Evolutionary conservation across 345 rosid genomes (phyloP).

Genomic region (Mercurialis annua): DNA sequence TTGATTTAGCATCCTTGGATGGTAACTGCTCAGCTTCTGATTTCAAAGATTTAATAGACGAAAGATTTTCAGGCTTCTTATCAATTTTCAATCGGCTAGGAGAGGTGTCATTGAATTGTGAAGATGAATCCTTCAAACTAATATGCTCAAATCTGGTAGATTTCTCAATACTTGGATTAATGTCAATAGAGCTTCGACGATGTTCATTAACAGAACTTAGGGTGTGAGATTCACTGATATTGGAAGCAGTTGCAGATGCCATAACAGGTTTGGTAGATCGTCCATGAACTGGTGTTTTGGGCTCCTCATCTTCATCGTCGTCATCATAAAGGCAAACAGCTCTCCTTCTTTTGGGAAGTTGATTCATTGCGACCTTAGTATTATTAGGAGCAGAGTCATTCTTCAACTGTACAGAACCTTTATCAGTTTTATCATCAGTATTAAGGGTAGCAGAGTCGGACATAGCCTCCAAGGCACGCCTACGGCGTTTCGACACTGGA

Average conservation of each 20-base stretch:
- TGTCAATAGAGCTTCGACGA: slow-evolving; percentile 25
- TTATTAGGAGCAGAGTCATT: slow-evolving; percentile 30
- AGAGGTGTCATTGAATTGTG: slow-evolving; percentile 32
- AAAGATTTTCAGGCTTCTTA: slow-evolving; percentile 32
- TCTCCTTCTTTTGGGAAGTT: slow-evolving; percentile 60
- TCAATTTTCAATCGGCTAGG: slow-evolving; percentile 24
- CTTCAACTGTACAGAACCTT: slow-evolving; percentile 36
- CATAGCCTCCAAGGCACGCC: slow-evolving; percentile 60
- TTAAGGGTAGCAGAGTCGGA: slow-evolving; percentile 42
- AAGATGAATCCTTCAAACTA: slow-evolving; percentile 29
- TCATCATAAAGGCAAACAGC: slow-evolving; percentile 65
- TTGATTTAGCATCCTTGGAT: slow-evolving; percentile 40
- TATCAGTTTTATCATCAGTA: slow-evolving; percentile 42
- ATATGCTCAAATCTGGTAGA: slow-evolving; percentile 32
- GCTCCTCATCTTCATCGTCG: slow-evolving; percentile 57
- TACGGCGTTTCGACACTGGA: slow-evolving; percentile 52
- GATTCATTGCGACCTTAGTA: slow-evolving; percentile 38
- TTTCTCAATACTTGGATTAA: slow-evolving; percentile 30
- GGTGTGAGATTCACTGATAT: slow-evolving; percentile 21
- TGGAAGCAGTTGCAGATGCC: slow-evolving; percentile 30
- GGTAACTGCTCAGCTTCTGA: slow-evolving; percentile 33
- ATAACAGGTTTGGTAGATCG: slow-evolving; percentile 38
- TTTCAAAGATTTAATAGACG: slow-evolving; percentile 34
- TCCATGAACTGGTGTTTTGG: slow-evolving; percentile 85
- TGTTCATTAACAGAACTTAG: slow-evolving; percentile 12